Evolutionary conservation across 768 basidiomycete genomes (phyloP).

Genomic region (Xerocomus spinulosus): DNA sequence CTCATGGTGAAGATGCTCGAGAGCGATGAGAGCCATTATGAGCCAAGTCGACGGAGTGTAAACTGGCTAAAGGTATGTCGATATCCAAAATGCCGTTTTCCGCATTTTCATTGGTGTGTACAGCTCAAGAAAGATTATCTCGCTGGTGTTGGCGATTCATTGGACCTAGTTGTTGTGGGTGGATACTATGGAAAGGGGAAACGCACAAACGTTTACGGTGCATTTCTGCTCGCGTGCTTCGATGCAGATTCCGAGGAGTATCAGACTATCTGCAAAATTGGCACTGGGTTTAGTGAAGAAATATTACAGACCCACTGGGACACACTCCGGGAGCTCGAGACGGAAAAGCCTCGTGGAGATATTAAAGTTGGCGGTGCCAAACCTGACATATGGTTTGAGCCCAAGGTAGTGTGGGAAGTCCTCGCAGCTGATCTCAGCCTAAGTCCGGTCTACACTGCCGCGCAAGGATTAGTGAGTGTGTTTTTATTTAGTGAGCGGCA

Average conservation of each 20-base stretch:
- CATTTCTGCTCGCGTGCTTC: conserved; percentile 96
- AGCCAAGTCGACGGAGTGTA: conserved; percentile 90
- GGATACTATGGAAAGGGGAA: conserved; percentile 98
- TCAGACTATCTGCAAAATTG: conserved; percentile 98
- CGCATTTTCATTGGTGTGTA: conserved; percentile 1
- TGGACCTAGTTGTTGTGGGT: conserved; percentile 96
- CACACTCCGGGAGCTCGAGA: conserved; percentile 75
- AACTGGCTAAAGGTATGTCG: conserved; percentile 91
- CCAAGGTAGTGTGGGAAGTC: conserved; percentile 97
- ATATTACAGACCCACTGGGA: conserved; percentile 75
- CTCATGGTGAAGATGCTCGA: conserved; percentile 99
- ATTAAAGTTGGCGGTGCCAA: conserved; percentile 90
- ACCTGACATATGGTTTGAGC: conserved; percentile 98
- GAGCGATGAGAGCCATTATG: conserved; percentile 86
- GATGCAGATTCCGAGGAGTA: conserved; percentile 91
- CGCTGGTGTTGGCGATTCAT: conserved; percentile 92
- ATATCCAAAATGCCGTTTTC: background rate
- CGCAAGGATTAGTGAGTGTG: conserved; percentile 78
- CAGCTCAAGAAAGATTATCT: conserved; percentile 99
- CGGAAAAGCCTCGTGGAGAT: conserved; percentile 67
- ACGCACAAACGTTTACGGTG: conserved; percentile 95
- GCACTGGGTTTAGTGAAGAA: conserved; percentile 97
- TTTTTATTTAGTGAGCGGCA: background rate
- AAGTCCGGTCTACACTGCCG: conserved; percentile 95
- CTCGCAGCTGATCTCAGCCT: conserved; percentile 94